These are phyloP conservation scores for Pseudozyma hubeiensis DNA, from an alignment of 1,284 basidiomycete genomes.

Conservation along the genomic window DNA sequence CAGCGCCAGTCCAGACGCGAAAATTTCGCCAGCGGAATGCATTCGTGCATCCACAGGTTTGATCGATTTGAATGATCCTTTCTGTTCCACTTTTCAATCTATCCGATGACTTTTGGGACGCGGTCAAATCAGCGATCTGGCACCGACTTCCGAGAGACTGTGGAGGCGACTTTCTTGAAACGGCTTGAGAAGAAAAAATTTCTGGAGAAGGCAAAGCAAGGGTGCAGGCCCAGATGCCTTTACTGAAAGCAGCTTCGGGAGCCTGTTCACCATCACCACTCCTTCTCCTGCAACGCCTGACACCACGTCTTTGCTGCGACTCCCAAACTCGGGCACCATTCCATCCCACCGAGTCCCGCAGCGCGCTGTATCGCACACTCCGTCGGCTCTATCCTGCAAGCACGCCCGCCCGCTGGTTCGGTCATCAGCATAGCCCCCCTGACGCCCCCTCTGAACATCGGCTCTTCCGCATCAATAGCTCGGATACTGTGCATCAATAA, in stretches of 20 bases:
- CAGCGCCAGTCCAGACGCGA: constrained; percentile 26
- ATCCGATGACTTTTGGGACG: constrained; percentile 5
- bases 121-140: background rate
- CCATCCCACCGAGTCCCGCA: too few relatives aligned
- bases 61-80: constrained; percentile 22
- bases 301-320: too few relatives aligned
- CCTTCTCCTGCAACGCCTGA: background rate
- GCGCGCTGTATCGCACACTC: too few relatives aligned
- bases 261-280: background rate
- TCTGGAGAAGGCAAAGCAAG: constrained; percentile 15
- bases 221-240: constrained; percentile 13
- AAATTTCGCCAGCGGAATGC: constrained; percentile 12
- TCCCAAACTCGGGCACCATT: too few relatives aligned
- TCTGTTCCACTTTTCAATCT: constrained; percentile 3
- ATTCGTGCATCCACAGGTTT: constrained; percentile 2
- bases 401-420: too few relatives aligned
- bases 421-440: too few relatives aligned
- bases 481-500: too few relatives aligned
- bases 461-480: too few relatives aligned
- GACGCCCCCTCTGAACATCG: too few relatives aligned
- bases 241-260: background rate
- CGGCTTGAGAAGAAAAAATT: constrained; percentile 22
- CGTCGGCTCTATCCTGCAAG: too few relatives aligned
- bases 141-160: constrained; percentile 26
- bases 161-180: constrained; percentile 14